A percentile compares a stretch with the other conserved stretches of the same genome.
Conservation (phyloP, 225 moss, liverwort and hornwort genomes). For the Pleurozium schreberi region DNA sequence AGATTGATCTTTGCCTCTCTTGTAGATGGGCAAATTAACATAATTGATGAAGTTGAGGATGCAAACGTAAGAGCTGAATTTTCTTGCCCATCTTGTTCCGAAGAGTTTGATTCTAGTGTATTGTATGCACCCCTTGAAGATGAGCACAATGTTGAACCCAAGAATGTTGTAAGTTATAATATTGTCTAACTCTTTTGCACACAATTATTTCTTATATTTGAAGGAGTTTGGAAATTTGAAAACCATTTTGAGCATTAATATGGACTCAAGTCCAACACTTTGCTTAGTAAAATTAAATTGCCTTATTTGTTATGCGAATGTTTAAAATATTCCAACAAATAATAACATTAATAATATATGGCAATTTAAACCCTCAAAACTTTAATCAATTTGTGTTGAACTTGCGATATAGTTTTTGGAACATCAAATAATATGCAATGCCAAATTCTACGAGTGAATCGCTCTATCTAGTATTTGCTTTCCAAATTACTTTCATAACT, state of each 20-base stretch:
- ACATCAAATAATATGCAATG: not conserved
- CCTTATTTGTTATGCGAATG: not conserved
- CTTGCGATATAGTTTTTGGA: not conserved
- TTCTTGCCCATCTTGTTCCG: slow-evolving; percentile 25
- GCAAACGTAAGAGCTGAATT: not conserved
- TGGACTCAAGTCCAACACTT: too few relatives aligned
- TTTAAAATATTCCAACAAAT: not conserved
- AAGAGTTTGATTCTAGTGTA: slow-evolving; percentile 16
- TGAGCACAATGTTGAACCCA: slow-evolving; percentile 2
- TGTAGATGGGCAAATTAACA: slow-evolving; percentile 21
- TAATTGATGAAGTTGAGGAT: slow-evolving; percentile 5
- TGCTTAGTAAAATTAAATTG: not conserved
- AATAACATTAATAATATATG: not conserved
- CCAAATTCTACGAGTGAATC: too few relatives aligned
- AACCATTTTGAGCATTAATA: not conserved
- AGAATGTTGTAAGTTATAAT: slow-evolving; percentile 7
- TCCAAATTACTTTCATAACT: not conserved
- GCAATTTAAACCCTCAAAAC: not conserved
- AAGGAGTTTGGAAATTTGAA: not conserved
- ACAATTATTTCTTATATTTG: too few relatives aligned
- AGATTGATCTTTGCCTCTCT: not conserved
- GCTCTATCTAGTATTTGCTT: not conserved
- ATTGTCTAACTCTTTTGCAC: too few relatives aligned
- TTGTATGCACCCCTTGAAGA: slow-evolving; percentile 9
- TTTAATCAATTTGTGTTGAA: not conserved